Base-by-base conservation (phyloP, 1,284 basidiomycete genomes). In the Fistulinella cinereoalba region DNA sequence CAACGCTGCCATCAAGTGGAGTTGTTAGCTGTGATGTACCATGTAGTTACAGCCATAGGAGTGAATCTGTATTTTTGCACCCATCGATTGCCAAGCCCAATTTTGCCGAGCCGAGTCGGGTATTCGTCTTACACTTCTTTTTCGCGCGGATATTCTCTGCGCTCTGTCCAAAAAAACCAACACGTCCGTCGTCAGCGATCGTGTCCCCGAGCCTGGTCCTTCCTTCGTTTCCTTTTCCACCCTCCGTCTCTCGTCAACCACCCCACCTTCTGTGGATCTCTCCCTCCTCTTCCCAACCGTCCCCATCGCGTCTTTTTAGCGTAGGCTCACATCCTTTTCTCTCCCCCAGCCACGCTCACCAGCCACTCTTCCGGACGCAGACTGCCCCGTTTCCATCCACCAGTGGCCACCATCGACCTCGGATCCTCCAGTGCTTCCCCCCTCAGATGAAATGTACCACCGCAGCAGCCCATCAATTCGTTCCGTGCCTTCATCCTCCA, bases 381-480 rank as follows among this genome's bases (percentile, higher is more conserved):
- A 65, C 56, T 64, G 54, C 61, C 50, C 41, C 36, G 4, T 47
- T 36, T 22, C 13, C n/a, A n/a, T 24, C 21, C 11, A 6, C 36
- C 34, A 15, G 0, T 52, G 42, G 11, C 24, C 25, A 41, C 27
- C 49, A 44, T 53, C 59, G 44, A 63, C 40, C 23, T 37, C 39
- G 38, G 22, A 36, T 46, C 50, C 39, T 29, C 24, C 52, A 68
- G 61, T 68, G 66, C 56, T 64, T 18, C 61, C 62, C 24, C 54
- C 57, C 16, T 60, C 62, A 54, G 54, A 67, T 67, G 66, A 64
- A 40, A 64, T 77, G 54, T 69, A 74, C 54, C 71, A 75, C 51
- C 67, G 75, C 41, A 57, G 69, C 7, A 68, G 67, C 44, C 74
- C 72, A 15, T 68, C 63, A 34, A 44, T 64, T 41, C 71, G 75